Conservation (phyloP, 306 rosid genomes). For the Vicia villosa region DNA sequence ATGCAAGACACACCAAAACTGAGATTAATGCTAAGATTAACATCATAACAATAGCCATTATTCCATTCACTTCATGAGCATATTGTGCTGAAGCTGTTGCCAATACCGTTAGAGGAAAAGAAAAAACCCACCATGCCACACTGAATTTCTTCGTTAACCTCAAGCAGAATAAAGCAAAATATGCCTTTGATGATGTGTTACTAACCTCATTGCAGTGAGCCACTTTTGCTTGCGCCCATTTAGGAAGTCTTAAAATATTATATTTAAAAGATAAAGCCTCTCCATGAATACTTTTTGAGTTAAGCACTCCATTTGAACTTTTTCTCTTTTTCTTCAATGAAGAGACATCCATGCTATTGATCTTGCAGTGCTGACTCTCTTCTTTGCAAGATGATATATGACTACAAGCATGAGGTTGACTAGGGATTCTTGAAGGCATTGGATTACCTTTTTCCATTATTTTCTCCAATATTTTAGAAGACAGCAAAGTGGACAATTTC, state of each 20-base stretch:
- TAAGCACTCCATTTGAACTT: conserved; percentile 29
- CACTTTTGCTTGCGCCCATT: conserved; percentile 73
- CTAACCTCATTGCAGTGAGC: conserved; percentile 31
- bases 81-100: conserved; percentile 59
- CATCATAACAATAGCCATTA: conserved; percentile 41
- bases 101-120: conserved; percentile 52
- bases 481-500: conserved; percentile 65
- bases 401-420: conserved; percentile 41
- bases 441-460: conserved; percentile 47
- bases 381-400: conserved; percentile 39
- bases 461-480: conserved; percentile 62
- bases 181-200: conserved; percentile 56
- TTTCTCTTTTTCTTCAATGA: conserved; percentile 36
- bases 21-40: conserved; percentile 41
- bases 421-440: conserved; percentile 49
- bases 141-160: conserved; percentile 59
- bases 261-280: conserved; percentile 60
- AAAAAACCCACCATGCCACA: conserved; percentile 71
- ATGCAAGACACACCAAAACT: conserved; percentile 39
- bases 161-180: no score
- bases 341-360: conserved; percentile 31
- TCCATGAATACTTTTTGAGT: conserved; percentile 38
- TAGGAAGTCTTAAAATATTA: conserved; percentile 77
- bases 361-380: conserved; percentile 40
- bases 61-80: conserved; percentile 51